Percentiles rank a stretch among this genome's conserved stretches.
phyloP scores from a whole-genome alignment of 2,329 filamentous ascomycete genomes.

The Didymella exigua region DNA sequence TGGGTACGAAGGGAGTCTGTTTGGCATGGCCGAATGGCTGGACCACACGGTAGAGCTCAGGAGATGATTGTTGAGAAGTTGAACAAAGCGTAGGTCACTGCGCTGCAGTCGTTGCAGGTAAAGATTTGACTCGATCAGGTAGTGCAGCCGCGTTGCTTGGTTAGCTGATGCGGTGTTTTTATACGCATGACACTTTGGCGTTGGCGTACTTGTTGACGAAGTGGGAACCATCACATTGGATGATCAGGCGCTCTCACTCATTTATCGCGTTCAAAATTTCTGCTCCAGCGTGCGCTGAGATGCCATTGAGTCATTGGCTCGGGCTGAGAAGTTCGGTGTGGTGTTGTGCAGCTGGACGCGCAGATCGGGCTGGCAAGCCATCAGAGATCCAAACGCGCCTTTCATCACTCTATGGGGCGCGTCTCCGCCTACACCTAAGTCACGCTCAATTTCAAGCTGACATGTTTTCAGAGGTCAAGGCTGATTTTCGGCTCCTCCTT shows the following conservation, averaged over 20 bases:
- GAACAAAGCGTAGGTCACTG: neutral
- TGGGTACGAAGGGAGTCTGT: slow-evolving; percentile 3
- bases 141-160: slow-evolving; percentile 1
- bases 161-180: neutral
- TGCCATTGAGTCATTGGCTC: neutral
- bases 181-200: neutral
- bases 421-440: neutral
- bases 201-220: too few relatives aligned
- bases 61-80: neutral
- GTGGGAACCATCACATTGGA: neutral
- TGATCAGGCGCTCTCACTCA: neutral
- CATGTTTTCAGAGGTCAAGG: neutral
- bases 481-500: neutral
- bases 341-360: neutral
- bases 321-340: neutral
- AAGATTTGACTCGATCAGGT: neutral
- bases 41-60: neutral
- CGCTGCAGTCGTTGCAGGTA: neutral
- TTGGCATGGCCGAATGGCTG: neutral
- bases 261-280: neutral
- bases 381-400: neutral
- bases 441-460: neutral
- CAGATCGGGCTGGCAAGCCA: neutral
- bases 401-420: neutral
- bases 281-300: neutral